These are phyloP conservation scores for Peronospora tabacina DNA, from an alignment of 352 stramenopile genomes.

Conservation along the genomic window DNA sequence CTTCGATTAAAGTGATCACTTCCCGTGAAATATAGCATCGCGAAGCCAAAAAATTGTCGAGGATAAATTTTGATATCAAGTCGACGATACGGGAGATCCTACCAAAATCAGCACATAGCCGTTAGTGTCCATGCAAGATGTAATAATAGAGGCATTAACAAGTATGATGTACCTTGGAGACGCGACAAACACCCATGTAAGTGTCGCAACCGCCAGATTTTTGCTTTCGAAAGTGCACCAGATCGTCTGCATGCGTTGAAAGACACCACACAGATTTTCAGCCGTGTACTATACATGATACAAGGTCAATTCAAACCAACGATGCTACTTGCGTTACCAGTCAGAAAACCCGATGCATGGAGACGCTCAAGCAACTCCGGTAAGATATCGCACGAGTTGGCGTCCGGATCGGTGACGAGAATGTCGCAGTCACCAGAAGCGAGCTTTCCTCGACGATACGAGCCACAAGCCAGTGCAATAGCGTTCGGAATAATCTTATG, in stretches of 20 bases:
- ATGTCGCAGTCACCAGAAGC: slow-evolving; percentile 74
- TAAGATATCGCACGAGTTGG: slow-evolving; percentile 59
- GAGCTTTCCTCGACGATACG: slow-evolving; percentile 67
- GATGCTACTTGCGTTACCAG: slow-evolving; percentile 17
- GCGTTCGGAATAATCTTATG: slow-evolving; percentile 55
- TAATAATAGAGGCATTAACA: not conserved
- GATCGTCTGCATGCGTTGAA: slow-evolving; percentile 36
- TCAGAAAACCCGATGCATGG: slow-evolving; percentile 57
- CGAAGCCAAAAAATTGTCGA: slow-evolving; percentile 68
- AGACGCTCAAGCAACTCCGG: slow-evolving; percentile 59
- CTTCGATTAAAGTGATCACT: slow-evolving; percentile 89
- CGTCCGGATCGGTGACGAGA: slow-evolving; percentile 64
- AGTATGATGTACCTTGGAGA: slow-evolving; percentile 36
- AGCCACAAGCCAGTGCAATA: slow-evolving; percentile 60
- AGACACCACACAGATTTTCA: not conserved
- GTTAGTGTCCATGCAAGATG: slow-evolving; percentile 2
- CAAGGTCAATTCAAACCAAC: not conserved
- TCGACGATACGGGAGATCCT: slow-evolving; percentile 50
- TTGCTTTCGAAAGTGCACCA: slow-evolving; percentile 53
- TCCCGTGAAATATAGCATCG: slow-evolving; percentile 87
- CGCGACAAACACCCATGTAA: slow-evolving; percentile 82
- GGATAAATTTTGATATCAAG: slow-evolving; percentile 87
- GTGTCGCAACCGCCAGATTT: slow-evolving; percentile 56
- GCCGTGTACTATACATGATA: not conserved
- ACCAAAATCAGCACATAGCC: not conserved